Percentiles rank a stretch among this genome's conserved stretches.
Evolutionary conservation across 176 grass and related monocot genomes (phyloP).

Genomic region (Secale cereale): DNA sequence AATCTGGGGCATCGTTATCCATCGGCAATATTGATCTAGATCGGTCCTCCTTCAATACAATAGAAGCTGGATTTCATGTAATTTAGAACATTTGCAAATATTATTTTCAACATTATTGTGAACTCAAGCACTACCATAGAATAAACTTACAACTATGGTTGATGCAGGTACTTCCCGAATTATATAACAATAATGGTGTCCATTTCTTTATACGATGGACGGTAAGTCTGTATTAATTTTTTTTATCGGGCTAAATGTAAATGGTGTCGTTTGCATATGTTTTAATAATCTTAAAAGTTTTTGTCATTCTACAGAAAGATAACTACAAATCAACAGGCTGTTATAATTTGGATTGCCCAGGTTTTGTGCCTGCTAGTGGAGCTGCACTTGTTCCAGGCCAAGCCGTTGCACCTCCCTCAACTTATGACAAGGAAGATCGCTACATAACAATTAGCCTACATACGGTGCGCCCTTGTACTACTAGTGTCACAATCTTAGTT

Average conservation of each 20-base stretch:
- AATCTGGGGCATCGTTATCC: no score
- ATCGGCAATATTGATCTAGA: background rate
- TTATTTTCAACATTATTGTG: background rate
- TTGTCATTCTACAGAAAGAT: background rate
- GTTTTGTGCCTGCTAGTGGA: background rate
- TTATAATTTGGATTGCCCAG: background rate
- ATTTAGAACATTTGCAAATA: background rate
- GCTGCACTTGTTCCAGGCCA: background rate
- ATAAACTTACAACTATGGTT: background rate
- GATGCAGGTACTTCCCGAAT: background rate
- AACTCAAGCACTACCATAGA: background rate
- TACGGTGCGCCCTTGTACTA: no score
- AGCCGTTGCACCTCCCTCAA: background rate
- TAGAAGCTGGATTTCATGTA: conserved; percentile 4
- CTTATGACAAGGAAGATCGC: background rate
- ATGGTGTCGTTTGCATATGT: background rate
- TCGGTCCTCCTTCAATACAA: background rate
- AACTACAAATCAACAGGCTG: background rate
- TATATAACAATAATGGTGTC: background rate
- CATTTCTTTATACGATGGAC: background rate
- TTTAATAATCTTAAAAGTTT: background rate
- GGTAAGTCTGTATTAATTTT: no score
- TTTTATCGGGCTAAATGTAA: no score
- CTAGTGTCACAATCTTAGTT: no score
- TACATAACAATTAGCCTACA: background rate